Evolutionary conservation across 768 basidiomycete genomes (phyloP), one percentile per base, ranked within the genome.

Genomic region (Lactifluus subvellereus): DNA sequence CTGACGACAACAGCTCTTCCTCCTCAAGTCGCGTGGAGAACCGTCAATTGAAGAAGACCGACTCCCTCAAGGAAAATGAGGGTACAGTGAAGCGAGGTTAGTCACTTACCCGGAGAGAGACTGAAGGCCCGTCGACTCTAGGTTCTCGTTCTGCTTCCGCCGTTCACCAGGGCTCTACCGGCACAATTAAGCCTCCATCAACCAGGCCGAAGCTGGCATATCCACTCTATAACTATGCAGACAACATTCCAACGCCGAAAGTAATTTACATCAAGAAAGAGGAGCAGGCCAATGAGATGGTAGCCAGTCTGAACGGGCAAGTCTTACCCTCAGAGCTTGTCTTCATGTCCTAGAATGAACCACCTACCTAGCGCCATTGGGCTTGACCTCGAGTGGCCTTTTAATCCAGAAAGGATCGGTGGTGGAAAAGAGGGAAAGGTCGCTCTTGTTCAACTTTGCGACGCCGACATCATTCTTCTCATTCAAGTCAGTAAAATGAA

Each of bases 361-460:
- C n/a, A 52, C n/a, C 16, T 47, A 8, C 37, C 27, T 48, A 81
- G 80, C 2, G 77, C 82, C 9, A 49, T 82, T 10, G 82, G 82
- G 7, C 80, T 82, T 33, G 82, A 82, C 69, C 72, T 82, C 47
- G 81, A 82, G 67, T 82, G 81, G 81, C 71, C 73, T 16, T 74
- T 79, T 20, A 67, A 69, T 50, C 75, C 72, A 57, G 66, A 71
- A n/a, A 70, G 69, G 4, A 69, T 72, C 37, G 70, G 40, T 22
- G 20, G 20, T 4, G 40, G 30, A 9, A 62, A 69, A 38, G 75
- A 76, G 58, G 71, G 75, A 54, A 71, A 73, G 37, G 76, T 78
- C 2, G 78, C 81, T 0, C 70, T 81, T 2, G 76, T 82, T 1
- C 82, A 83, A 66, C 55, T 83, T 0, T 77, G 75, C 43, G 80